Conservation (phyloP, 352 stramenopile genomes). For the Saprolegnia parasitica region DNA sequence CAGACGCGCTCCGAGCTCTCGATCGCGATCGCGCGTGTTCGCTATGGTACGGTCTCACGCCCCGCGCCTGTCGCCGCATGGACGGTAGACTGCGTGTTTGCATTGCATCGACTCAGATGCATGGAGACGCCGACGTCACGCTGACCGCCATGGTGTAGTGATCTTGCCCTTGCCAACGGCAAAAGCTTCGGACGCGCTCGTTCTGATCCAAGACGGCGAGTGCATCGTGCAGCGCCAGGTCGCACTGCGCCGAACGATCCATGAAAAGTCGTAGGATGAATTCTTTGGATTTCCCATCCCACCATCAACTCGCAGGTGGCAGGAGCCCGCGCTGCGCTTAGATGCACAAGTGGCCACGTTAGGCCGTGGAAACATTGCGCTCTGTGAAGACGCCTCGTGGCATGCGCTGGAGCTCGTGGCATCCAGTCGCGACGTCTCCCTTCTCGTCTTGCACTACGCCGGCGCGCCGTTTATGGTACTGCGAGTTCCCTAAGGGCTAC, state of each 20-base stretch:
- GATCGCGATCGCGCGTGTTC: slow-evolving; percentile 25
- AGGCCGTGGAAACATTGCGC: slow-evolving; percentile 8
- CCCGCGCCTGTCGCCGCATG: slow-evolving; percentile 5
- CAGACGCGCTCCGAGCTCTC: slow-evolving; percentile 12
- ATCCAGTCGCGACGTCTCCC: neutral
- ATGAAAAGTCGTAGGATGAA: slow-evolving; percentile 9
- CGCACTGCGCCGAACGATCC: neutral
- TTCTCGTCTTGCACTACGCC: slow-evolving; percentile 17
- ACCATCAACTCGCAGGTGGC: neutral
- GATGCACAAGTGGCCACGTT: slow-evolving; percentile 23
- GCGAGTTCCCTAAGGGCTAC: no score
- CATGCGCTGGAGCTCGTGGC: slow-evolving; percentile 1
- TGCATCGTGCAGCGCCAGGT: slow-evolving; percentile 1
- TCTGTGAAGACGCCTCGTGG: slow-evolving; percentile 25
- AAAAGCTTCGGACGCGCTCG: slow-evolving; percentile 10
- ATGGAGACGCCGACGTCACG: neutral
- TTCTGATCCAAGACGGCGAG: slow-evolving; percentile 20
- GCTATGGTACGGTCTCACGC: slow-evolving; percentile 17
- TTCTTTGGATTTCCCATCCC: neutral
- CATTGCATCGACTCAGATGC: neutral
- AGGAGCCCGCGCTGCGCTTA: slow-evolving; percentile 8
- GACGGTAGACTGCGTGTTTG: slow-evolving; percentile 1
- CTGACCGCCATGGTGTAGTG: neutral
- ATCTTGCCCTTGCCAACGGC: neutral
- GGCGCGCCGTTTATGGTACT: neutral